Base-by-base conservation (phyloP, 192 early-diverging fungal genomes). In the Coemansia sp. region DNA sequence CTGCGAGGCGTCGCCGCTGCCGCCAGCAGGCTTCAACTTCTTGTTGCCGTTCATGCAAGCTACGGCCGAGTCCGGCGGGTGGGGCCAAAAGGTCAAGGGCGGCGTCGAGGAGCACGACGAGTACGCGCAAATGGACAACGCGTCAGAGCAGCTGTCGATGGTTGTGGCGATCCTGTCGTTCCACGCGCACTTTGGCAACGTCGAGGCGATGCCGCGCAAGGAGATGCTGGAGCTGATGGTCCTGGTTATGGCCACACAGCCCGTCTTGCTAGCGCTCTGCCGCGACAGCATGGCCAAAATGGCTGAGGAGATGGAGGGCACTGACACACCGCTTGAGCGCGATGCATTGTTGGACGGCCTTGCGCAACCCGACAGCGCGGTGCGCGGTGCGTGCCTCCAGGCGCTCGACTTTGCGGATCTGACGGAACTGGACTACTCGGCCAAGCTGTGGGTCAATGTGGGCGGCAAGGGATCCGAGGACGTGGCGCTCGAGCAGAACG, bases 101-200 rank as follows among this genome's bases (percentile, higher is more conserved):
- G 71, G 59, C 20, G 62, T 63, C 49, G 74, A 76, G 49, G 70
- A 73, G 61, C 68, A 76, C 46, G 76, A 74, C 66, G 81, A 83
- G 62, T 83, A 83, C 20, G 81, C 81, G 25, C 72, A 68, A 50
- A 54, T 74, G 59, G 73, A 83, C 61, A 66, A 62, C 38, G 66
- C 75, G 2, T 65, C 75, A 19, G 90, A 90, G 60, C 90, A 92
- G 68, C 83, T 92, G 50, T 77, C 81, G 34, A 85, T 90, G 72
- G 83, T 84, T 13, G 79, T 87, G 9, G 88, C 88, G 46, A 73
- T 90, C 22, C 71, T 92, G 32, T 72, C 76, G 2, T 88, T 85
- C 79, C 90, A 92, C 68, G 83, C 84, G 20, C 34, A 76, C 71
- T 36, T 78, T 75, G 79, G 67, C 36, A 42, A 41, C 55, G 62